Evolutionary conservation across 768 basidiomycete genomes (phyloP).

Genomic region (Xanthoconium stramineum): DNA sequence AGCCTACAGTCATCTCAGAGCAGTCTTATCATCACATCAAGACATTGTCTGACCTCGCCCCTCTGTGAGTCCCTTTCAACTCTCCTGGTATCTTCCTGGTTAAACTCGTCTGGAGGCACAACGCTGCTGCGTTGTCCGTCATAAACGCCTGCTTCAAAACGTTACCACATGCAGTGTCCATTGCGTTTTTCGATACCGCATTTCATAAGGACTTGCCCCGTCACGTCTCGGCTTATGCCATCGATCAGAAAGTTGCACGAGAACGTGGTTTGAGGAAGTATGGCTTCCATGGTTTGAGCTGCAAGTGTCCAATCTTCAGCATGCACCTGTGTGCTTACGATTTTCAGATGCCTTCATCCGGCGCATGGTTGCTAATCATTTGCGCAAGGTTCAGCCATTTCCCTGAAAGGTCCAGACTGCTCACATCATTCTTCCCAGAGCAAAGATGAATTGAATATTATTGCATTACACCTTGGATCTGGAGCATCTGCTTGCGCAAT

Average conservation of each 20-base stretch:
- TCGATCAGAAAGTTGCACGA: constrained; percentile 58
- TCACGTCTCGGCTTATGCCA: constrained; percentile 78
- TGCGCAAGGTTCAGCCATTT: constrained; percentile 45
- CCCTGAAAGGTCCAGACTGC: neutral
- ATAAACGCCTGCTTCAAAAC: constrained; percentile 57
- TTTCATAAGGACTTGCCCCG: constrained; percentile 76
- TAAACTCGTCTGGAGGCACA: constrained; percentile 43
- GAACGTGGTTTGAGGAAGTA: constrained; percentile 79
- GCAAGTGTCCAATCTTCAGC: constrained; percentile 30
- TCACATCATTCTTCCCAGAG: constrained; percentile 28
- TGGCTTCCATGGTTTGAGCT: constrained; percentile 87
- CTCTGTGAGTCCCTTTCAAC: constrained; percentile 50
- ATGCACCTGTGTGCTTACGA: neutral
- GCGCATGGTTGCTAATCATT: constrained; percentile 52
- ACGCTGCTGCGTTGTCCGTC: constrained; percentile 57
- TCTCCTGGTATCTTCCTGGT: neutral
- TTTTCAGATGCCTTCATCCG: constrained; percentile 64
- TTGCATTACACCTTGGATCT: constrained; percentile 86
- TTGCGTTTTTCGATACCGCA: constrained; percentile 87
- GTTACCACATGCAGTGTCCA: constrained; percentile 65
- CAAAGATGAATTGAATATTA: constrained; percentile 58
- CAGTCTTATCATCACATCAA: constrained; percentile 72
- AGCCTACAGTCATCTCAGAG: constrained; percentile 65
- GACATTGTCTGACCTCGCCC: constrained; percentile 74
- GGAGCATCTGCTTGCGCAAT: constrained; percentile 85